phyloP scores from a whole-genome alignment of 345 rosid genomes.

The Alliaria petiolata region DNA sequence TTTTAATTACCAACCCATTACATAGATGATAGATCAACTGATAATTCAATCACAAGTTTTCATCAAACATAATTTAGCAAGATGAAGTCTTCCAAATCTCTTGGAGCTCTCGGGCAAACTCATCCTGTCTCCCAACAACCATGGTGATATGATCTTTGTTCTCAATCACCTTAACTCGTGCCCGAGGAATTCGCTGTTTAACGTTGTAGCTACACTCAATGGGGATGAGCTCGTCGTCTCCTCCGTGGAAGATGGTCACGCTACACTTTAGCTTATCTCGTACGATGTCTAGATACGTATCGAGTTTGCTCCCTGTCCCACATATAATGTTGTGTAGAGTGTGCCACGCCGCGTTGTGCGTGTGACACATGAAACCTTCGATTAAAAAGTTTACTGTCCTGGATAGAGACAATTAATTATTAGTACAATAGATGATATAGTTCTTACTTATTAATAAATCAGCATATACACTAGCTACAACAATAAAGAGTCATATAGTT shows the following conservation, averaged over 20 bases:
- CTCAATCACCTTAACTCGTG: conserved; percentile 61
- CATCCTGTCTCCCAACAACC: conserved; percentile 80
- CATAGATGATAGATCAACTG: background rate
- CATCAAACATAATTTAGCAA: conserved; percentile 12
- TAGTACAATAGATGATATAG: background rate
- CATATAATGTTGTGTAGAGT: conserved; percentile 93
- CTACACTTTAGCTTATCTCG: conserved; percentile 58
- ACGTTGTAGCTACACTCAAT: conserved; percentile 80
- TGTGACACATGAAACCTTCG: conserved; percentile 95
- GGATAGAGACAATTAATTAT: background rate
- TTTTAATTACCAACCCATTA: background rate
- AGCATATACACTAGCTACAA: background rate
- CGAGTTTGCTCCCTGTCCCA: conserved; percentile 83
- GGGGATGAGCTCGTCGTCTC: conserved; percentile 79
- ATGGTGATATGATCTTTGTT: conserved; percentile 86
- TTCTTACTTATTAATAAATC: background rate
- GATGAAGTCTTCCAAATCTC: conserved; percentile 61
- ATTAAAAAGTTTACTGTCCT: conserved; percentile 78
- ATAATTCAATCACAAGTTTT: background rate
- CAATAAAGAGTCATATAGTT: background rate
- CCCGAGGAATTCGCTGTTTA: conserved; percentile 57
- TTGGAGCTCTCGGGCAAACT: conserved; percentile 74
- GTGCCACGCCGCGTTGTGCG: conserved; percentile 95
- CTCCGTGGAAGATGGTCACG: conserved; percentile 73
- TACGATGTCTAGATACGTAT: conserved; percentile 63